Evolutionary conservation across 2,329 filamentous ascomycete genomes (phyloP).

Genomic region (Diaporthe sp.): DNA sequence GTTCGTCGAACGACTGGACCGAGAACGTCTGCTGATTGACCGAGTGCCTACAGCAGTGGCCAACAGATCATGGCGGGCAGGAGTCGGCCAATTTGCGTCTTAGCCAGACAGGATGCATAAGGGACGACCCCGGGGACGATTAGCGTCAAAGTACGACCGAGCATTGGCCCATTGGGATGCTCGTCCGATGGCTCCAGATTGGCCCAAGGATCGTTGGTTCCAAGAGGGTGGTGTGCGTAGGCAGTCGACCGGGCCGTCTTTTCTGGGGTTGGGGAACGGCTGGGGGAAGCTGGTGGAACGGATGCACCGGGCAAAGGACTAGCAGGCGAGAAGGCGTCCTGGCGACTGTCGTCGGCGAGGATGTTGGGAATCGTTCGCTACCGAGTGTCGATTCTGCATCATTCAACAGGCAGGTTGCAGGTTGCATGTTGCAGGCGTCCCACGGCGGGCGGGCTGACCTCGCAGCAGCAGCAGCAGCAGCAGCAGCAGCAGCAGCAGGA

Average conservation of each 20-base stretch:
- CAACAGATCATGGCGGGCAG: constrained; percentile 22
- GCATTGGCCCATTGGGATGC: constrained; percentile 47
- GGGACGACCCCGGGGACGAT: constrained; percentile 34
- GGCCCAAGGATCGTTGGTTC: constrained; percentile 35
- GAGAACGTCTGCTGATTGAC: neutral
- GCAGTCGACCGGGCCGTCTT: constrained; percentile 35
- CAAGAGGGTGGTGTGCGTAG: constrained; percentile 39
- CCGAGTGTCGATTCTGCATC: neutral
- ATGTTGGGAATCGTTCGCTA: neutral
- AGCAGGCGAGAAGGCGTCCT: neutral
- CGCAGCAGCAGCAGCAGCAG: neutral
- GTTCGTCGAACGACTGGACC: neutral
- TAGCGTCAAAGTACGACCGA: constrained; percentile 48
- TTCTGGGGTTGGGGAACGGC: constrained; percentile 13
- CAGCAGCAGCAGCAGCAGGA: too few species aligned
- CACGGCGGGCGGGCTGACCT: neutral
- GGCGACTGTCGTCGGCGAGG: neutral
- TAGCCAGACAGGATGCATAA: constrained; percentile 39
- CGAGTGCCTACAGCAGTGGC: neutral
- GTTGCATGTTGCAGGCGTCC: neutral
- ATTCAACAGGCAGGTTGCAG: neutral
- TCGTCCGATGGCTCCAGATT: constrained; percentile 39
- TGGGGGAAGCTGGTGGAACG: neutral
- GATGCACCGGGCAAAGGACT: neutral
- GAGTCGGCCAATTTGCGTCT: constrained; percentile 43